Evolutionary conservation across 495 filamentous ascomycete species (phyloP).

Genomic region (Penicillium canescens): DNA sequence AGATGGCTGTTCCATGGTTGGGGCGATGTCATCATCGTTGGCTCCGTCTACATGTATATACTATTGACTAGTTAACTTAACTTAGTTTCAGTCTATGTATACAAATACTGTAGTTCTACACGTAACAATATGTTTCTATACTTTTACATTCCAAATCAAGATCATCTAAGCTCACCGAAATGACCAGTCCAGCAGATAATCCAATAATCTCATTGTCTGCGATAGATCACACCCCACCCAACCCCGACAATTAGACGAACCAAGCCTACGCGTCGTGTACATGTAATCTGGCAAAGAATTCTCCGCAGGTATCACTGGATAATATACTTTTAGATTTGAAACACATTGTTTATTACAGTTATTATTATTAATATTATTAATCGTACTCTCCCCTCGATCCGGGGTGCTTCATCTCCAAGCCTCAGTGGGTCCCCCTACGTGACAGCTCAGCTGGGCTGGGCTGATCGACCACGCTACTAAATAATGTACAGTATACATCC

Average conservation of each 20-base stretch:
- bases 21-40: neutral
- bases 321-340: neutral
- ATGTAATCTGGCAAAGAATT: neutral
- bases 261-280: too few species aligned
- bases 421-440: constrained; percentile 5
- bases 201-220: constrained; percentile 10
- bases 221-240: constrained; percentile 25
- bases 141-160: neutral
- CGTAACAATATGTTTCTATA: too few species aligned
- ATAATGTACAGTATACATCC: neutral
- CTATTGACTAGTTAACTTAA: neutral
- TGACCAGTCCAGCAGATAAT: neutral
- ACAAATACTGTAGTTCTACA: too few species aligned
- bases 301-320: neutral
- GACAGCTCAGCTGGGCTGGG: neutral
- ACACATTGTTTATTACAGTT: neutral
- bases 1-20: neutral
- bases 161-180: neutral
- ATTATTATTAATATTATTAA: too few species aligned
- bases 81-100: neutral
- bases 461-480: constrained; percentile 2
- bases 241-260: constrained; percentile 5
- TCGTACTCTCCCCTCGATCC: neutral
- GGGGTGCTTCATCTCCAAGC: constrained; percentile 7
- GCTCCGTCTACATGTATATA: neutral